Base-by-base conservation (phyloP, 1,139 yeast species). In the Scheffersomyces lignicola region DNA sequence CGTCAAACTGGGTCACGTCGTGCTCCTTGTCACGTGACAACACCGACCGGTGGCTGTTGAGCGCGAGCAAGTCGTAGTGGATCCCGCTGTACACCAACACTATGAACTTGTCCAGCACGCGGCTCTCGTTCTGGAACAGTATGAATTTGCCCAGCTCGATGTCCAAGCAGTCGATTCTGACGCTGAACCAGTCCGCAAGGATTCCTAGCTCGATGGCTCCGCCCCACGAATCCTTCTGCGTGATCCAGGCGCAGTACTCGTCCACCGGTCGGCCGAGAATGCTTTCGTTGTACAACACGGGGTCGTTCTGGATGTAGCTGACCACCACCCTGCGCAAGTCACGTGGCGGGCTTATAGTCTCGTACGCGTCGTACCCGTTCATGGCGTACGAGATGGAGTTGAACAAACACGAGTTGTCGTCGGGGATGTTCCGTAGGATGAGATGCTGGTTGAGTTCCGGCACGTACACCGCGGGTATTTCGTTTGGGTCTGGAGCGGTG, bases 141-240 rank as follows among this genome's bases (percentile, higher is more conserved):
- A 83, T 84, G 31, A 75, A 57, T 29, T 78, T 66, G 3, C 78
- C 77, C 47, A 80, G 81, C 48, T 80, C 85, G 16, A 85, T 77
- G 49, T 85, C 95, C 24, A 84, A 58, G 18, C 88, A 80, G 38
- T 73, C 66, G 25, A 85, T 78, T 4, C 76, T 67, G 5, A 83
- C 56, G 3, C 65, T 61, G 34, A 83, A 67, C 49, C 73, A 67
- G 21, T 70, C 65, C 1, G 88, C 73, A 22, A 86, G 56, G 7
- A 86, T 81, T 10, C 81, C 78, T 37, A 85, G 60, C 53, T 85
- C 95, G 29, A 86, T 84, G 4, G 89, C 94, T 6, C 95, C 95
- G 13, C 95, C 95, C 95, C 95, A 85, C 15, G 86, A 73, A 31
- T 73, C 79, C 20, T 71, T 72, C 41, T 72, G 63, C 31, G 54